A percentile compares a stretch with the other conserved stretches of the same genome.
Conservation (phyloP, 2,329 filamentous ascomycete species). For the Cercospora sesami region DNA sequence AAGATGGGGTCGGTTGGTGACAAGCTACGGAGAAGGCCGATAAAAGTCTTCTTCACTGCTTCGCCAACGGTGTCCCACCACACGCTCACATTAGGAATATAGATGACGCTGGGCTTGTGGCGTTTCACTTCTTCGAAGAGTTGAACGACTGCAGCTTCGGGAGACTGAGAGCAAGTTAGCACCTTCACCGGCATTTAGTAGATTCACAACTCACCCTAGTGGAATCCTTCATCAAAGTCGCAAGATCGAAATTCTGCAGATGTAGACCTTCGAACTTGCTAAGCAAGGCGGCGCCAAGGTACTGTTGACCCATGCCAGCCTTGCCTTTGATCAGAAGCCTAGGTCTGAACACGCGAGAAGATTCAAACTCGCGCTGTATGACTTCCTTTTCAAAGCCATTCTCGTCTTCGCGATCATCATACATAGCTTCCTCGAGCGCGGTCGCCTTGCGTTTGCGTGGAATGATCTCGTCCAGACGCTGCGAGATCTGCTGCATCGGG, state of each 20-base stretch:
- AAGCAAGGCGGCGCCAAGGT: constrained; percentile 79
- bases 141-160: constrained; percentile 85
- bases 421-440: constrained; percentile 91
- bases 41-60: constrained; percentile 73
- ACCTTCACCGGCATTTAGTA: not conserved
- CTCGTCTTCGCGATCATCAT: constrained; percentile 79
- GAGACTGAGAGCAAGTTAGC: constrained; percentile 47
- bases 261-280: constrained; percentile 92
- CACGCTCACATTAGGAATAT: constrained; percentile 82
- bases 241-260: constrained; percentile 90
- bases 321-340: constrained; percentile 79
- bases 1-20: constrained; percentile 89
- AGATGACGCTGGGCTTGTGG: constrained; percentile 94
- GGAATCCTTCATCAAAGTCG: constrained; percentile 79
- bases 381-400: constrained; percentile 83
- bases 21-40: constrained; percentile 76
- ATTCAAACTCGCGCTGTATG: constrained; percentile 71
- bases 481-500: constrained; percentile 69
- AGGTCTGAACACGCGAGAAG: constrained; percentile 82
- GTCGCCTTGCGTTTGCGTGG: constrained; percentile 84
- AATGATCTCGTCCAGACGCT: constrained; percentile 66
- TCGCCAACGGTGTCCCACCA: constrained; percentile 75
- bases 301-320: constrained; percentile 89
- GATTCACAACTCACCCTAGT: constrained; percentile 59
- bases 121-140: constrained; percentile 89